These are phyloP conservation scores for Reutealis trisperma DNA, from an alignment of 345 rosid species.

Conservation along the genomic window DNA sequence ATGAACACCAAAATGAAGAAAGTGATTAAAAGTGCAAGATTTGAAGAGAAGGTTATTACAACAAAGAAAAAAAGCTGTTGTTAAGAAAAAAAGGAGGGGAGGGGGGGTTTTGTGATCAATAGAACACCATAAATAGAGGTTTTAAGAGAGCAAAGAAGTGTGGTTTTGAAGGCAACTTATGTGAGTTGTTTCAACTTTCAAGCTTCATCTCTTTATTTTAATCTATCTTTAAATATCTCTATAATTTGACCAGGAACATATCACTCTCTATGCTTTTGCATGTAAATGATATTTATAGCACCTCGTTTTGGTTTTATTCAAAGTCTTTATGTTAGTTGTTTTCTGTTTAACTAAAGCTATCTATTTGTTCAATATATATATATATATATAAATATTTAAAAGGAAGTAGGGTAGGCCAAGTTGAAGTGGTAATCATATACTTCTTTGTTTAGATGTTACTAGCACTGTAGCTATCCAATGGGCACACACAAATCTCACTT, in stretches of 20 bases:
- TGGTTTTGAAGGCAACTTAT: constrained; percentile 42
- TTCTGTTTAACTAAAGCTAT: constrained; percentile 35
- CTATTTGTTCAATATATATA: constrained; percentile 7
- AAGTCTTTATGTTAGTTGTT: constrained; percentile 35
- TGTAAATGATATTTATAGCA: constrained; percentile 7
- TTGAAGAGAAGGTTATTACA: no score
- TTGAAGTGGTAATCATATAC: not conserved
- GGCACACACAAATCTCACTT: no score
- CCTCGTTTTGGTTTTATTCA: not conserved
- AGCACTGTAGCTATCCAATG: no score
- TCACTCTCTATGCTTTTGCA: not conserved
- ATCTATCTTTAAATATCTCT: not conserved
- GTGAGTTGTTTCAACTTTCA: constrained; percentile 36
- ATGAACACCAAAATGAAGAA: no score
- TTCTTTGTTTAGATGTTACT: not conserved
- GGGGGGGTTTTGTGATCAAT: constrained; percentile 15
- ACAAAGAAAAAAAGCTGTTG: constrained; percentile 2
- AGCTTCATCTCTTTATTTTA: constrained; percentile 6
- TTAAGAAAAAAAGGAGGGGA: constrained; percentile 18
- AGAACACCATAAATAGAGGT: constrained; percentile 40
- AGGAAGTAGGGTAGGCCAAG: no score
- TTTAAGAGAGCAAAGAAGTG: constrained; percentile 28
- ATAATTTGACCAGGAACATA: constrained; percentile 32
- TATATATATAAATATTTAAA: not conserved
- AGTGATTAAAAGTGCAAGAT: not conserved